Base-by-base conservation (phyloP, 139 green algal species). In the Chlorella ohadii region DNA sequence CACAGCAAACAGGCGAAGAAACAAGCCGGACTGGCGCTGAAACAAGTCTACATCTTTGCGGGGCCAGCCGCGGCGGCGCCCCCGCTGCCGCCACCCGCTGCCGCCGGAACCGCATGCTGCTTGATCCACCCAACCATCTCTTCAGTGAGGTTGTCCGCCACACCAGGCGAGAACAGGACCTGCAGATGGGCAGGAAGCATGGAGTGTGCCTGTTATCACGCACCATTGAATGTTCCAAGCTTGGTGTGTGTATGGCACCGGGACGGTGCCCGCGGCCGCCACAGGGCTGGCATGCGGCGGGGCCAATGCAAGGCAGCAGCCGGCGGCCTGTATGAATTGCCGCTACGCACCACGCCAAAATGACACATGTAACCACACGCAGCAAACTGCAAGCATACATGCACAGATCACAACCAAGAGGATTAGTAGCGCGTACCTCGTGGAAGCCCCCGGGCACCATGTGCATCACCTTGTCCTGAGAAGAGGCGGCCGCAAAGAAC, bases 371-470 rank as follows among this genome's bases (percentile, higher is more conserved):
- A 34, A 12, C 27, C 28, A 27, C 61, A 67, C 23, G 25, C 61
- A 9, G 12, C 9, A 25, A 67, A 34, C 61, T 25, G 9, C 5
- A 1, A 20, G 33, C 2, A 6, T 0, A 72, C 4, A 3, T 3
- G 9, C 23, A 6, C 36, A 39, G 23, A n/a, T n/a, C n/a, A n/a
- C n/a, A n/a, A n/a, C n/a, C n/a, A n/a, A n/a, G n/a, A n/a, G n/a
- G n/a, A n/a, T n/a, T n/a, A n/a, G n/a, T n/a, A n/a, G n/a, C n/a
- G 1, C 74, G 23, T 66, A 92, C 61, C 86, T 93, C 90, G 67
- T 93, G 90, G 71, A 84, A 93, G 4, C 86, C 90, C n/a, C 82
- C 85, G 12, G 65, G 19, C 23, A 91, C 47, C n/a, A 82, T 16
- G 55, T 80, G 20, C 39, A 83, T 44, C 0, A 55, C 79, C 76